Conservation (phyloP, 2,329 filamentous ascomycete genomes). For the Colletotrichum theobromicola region DNA sequence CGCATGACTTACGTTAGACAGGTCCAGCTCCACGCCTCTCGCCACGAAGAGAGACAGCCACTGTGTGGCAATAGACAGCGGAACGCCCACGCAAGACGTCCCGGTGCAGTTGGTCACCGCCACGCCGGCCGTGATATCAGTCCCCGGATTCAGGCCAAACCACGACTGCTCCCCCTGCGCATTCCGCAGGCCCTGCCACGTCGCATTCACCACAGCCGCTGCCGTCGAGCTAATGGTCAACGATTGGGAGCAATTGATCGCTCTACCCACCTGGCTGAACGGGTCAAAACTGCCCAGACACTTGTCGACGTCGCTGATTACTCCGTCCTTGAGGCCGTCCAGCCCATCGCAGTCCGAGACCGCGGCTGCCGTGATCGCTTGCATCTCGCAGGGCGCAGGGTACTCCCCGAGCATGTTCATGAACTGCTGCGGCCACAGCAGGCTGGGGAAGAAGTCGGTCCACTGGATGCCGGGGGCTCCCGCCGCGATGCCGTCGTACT, state of each 20-base stretch:
- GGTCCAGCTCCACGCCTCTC: conserved; percentile 30
- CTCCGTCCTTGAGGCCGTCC: conserved; percentile 51
- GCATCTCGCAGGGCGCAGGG: conserved; percentile 20
- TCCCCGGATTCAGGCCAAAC: conserved; percentile 11
- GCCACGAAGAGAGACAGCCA: conserved; percentile 31
- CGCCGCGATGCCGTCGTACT: conserved; percentile 60
- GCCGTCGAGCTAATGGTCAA: conserved; percentile 7
- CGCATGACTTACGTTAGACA: conserved; percentile 11
- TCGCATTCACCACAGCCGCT: conserved; percentile 22
- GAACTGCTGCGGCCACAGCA: conserved; percentile 13
- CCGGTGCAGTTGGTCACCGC: background rate
- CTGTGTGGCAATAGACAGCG: conserved; percentile 5
- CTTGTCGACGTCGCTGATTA: conserved; percentile 40
- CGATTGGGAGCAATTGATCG: background rate
- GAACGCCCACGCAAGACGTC: background rate
- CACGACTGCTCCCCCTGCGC: background rate
- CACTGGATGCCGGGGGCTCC: conserved; percentile 44
- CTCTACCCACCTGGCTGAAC: background rate
- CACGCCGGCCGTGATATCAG: conserved; percentile 14
- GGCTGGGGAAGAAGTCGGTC: background rate
- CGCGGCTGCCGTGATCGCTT: conserved; percentile 43
- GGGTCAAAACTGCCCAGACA: conserved; percentile 14
- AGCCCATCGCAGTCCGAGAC: conserved; percentile 50
- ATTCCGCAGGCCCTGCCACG: conserved; percentile 16
- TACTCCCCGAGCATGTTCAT: conserved; percentile 3